phyloP scores from a whole-genome alignment of 345 rosid genomes.

The Dimocarpus longan region DNA sequence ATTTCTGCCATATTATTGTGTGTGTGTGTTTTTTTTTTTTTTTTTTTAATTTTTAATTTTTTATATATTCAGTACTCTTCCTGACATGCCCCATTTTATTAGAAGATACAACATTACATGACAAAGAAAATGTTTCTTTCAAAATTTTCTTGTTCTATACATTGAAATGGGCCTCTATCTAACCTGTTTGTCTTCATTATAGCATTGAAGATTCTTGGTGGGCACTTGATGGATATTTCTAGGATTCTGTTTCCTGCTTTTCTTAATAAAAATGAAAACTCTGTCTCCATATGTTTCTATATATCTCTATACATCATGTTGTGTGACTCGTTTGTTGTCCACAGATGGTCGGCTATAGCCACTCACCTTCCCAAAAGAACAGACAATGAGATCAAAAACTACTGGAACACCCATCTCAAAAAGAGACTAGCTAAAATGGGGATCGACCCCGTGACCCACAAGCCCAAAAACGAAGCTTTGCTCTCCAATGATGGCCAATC shows the following conservation, averaged over 20 bases:
- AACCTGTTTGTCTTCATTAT: conserved; percentile 14
- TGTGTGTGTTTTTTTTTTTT: too few species aligned
- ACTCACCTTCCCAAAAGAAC: conserved; percentile 79
- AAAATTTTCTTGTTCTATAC: conserved; percentile 14
- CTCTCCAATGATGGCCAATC: conserved; percentile 49
- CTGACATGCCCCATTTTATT: too few species aligned
- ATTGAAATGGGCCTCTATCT: neutral
- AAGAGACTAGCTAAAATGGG: conserved; percentile 73
- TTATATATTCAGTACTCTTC: neutral
- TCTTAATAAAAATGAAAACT: conserved; percentile 3
- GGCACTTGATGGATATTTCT: conserved; percentile 17
- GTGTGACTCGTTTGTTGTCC: conserved; percentile 22
- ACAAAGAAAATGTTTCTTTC: neutral
- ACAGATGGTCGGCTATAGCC: conserved; percentile 84
- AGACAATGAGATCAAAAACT: conserved; percentile 77
- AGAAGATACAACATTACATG: neutral
- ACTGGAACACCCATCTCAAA: conserved; percentile 83
- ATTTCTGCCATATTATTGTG: too few species aligned
- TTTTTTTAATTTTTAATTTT: too few species aligned
- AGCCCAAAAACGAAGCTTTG: conserved; percentile 65
- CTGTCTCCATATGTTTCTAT: conserved; percentile 12
- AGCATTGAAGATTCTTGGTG: conserved; percentile 15
- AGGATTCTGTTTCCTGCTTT: neutral
- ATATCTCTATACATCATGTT: neutral
- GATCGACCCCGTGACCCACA: conserved; percentile 82